Conservation (phyloP, 441 rosid species). For the Populus tomentosa region DNA sequence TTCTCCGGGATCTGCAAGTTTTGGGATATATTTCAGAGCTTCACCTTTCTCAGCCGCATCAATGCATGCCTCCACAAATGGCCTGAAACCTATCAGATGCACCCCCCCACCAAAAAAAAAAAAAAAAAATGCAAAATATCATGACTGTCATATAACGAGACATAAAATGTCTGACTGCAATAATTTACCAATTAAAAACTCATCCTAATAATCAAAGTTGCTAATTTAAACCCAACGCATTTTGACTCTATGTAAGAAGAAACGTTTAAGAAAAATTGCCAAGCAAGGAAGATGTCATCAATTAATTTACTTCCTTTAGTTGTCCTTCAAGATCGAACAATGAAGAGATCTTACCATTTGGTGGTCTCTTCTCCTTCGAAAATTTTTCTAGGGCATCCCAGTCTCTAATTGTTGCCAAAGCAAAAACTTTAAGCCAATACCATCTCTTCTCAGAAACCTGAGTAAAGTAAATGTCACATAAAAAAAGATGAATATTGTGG, state of each 20-base stretch:
- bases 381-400: slow-evolving; percentile 96
- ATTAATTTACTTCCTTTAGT: background rate
- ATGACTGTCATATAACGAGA: background rate
- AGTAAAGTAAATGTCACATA: slow-evolving; percentile 7
- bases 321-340: background rate
- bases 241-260: background rate
- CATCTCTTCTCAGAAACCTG: slow-evolving; percentile 98
- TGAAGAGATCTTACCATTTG: slow-evolving; percentile 51
- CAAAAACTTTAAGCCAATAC: slow-evolving; percentile 97
- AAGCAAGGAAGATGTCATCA: background rate
- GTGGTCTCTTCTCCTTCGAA: slow-evolving; percentile 93
- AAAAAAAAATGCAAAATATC: background rate
- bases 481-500: slow-evolving; percentile 4
- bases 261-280: background rate
- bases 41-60: slow-evolving; percentile 90
- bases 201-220: background rate
- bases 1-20: slow-evolving; percentile 69
- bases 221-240: background rate
- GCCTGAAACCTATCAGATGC: slow-evolving; percentile 66
- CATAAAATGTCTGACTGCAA: too few species aligned
- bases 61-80: slow-evolving; percentile 94
- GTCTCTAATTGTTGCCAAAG: slow-evolving; percentile 87
- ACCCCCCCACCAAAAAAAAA: too few species aligned
- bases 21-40: slow-evolving; percentile 92
- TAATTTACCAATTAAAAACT: too few species aligned